Conservation (phyloP, 129 eudicot genomes). For the Tagetes erecta region DNA sequence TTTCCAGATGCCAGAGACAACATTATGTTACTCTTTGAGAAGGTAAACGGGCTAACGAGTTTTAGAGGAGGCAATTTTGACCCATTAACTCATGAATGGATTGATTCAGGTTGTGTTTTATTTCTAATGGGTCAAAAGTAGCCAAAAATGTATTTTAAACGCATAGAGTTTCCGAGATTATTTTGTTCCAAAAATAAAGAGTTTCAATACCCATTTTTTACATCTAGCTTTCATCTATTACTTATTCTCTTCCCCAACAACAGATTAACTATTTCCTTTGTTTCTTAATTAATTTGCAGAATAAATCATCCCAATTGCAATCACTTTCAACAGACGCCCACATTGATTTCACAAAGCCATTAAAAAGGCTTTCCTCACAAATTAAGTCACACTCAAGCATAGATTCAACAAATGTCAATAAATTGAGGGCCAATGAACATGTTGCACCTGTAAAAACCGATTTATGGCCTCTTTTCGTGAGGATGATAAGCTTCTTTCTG, state of each 20-base stretch:
- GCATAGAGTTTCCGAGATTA: not conserved
- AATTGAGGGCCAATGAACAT: constrained; percentile 37
- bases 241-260: not conserved
- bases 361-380: constrained; percentile 43
- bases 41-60: constrained; percentile 43
- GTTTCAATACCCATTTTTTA: not conserved
- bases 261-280: constrained; percentile 1
- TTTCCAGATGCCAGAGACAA: constrained; percentile 91
- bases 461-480: constrained; percentile 77
- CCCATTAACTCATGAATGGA: constrained; percentile 1
- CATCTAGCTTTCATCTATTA: not conserved
- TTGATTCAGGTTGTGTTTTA: not conserved
- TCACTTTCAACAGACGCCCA: constrained; percentile 54
- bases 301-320: constrained; percentile 56
- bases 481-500: constrained; percentile 77
- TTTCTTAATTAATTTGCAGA: constrained; percentile 56
- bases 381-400: constrained; percentile 39
- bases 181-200: not conserved
- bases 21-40: constrained; percentile 80
- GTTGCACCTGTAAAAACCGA: constrained; percentile 38
- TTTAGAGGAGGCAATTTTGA: not conserved
- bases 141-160: not conserved
- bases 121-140: not conserved
- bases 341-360: constrained; percentile 67
- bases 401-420: constrained; percentile 36